These are phyloP conservation scores for Phytopythium cucurbitacearum DNA, from an alignment of 352 stramenopile genomes.

Conservation along the genomic window DNA sequence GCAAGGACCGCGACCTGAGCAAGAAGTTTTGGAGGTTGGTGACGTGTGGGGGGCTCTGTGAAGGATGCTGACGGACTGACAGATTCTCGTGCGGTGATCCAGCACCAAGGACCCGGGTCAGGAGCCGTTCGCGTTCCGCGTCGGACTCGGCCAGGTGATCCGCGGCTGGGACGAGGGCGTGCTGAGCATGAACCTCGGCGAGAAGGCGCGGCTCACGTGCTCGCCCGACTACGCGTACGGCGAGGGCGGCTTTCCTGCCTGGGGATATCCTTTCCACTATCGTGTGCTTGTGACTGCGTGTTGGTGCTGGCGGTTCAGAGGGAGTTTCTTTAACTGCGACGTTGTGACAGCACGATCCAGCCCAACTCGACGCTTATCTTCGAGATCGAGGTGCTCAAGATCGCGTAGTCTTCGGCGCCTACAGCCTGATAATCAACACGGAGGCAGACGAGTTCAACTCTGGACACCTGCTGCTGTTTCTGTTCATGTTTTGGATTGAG, in stretches of 20 bases:
- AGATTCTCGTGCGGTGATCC: not conserved
- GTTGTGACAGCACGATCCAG: slow-evolving; percentile 74
- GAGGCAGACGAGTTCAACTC: too few relatives aligned
- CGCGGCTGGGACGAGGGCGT: slow-evolving; percentile 95
- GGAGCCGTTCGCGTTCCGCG: slow-evolving; percentile 90
- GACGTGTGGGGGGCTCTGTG: not conserved
- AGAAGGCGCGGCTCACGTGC: slow-evolving; percentile 90
- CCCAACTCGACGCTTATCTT: slow-evolving; percentile 90
- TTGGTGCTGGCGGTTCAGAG: slow-evolving; percentile 4
- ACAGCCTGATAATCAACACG: too few relatives aligned
- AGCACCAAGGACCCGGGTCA: slow-evolving; percentile 94
- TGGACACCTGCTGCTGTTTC: too few relatives aligned
- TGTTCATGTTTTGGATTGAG: too few relatives aligned
- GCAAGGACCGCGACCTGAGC: slow-evolving; percentile 58
- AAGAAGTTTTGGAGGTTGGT: slow-evolving; percentile 93
- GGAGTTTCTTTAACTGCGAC: slow-evolving; percentile 31
- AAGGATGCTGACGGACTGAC: not conserved
- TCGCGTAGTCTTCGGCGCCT: slow-evolving; percentile 27
- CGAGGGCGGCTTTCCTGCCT: slow-evolving; percentile 87
- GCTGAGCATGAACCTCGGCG: slow-evolving; percentile 80
- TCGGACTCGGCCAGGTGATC: slow-evolving; percentile 93
- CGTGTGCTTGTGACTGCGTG: slow-evolving; percentile 9
- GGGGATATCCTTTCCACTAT: slow-evolving; percentile 81
- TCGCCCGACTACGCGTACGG: slow-evolving; percentile 96
- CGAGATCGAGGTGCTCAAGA: slow-evolving; percentile 91